A percentile compares a stretch with the other conserved stretches of the same genome.
These are phyloP conservation scores for Fusarium sp. DNA, from an alignment of 2,329 filamentous ascomycete genomes.

Conservation along the genomic window DNA sequence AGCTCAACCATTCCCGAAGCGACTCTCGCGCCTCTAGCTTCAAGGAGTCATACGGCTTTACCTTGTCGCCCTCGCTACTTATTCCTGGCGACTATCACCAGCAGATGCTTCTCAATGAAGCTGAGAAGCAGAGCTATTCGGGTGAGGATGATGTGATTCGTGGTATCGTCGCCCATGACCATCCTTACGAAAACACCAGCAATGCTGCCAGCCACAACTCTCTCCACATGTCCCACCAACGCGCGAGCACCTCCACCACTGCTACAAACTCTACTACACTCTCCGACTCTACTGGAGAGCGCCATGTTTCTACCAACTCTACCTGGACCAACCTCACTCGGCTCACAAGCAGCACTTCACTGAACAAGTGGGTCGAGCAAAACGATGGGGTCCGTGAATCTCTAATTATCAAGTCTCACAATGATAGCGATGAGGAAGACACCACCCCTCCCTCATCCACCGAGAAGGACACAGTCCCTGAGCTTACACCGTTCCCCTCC, in stretches of 20 bases:
- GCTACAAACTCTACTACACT: slow-evolving; percentile 59
- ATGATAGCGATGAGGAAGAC: slow-evolving; percentile 43
- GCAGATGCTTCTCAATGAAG: slow-evolving; percentile 58
- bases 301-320: slow-evolving; percentile 65
- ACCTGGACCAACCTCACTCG: slow-evolving; percentile 65
- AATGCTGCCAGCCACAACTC: slow-evolving; percentile 32
- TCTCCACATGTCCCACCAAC: slow-evolving; percentile 51
- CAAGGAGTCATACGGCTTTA: slow-evolving; percentile 69
- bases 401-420: slow-evolving; percentile 38
- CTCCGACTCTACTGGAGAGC: slow-evolving; percentile 61
- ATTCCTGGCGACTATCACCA: slow-evolving; percentile 69
- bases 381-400: slow-evolving; percentile 48
- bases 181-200: slow-evolving; percentile 37
- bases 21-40: slow-evolving; percentile 65
- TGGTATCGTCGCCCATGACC: slow-evolving; percentile 29
- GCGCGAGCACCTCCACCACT: slow-evolving; percentile 67
- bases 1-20: slow-evolving; percentile 52
- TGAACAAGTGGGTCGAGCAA: slow-evolving; percentile 52
- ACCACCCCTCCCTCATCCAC: slow-evolving; percentile 39
- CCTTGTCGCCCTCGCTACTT: slow-evolving; percentile 70
- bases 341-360: slow-evolving; percentile 64
- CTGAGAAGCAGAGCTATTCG: slow-evolving; percentile 44
- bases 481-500: slow-evolving; percentile 48
- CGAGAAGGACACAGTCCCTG: slow-evolving; percentile 51
- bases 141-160: slow-evolving; percentile 50